phyloP scores from a whole-genome alignment of 352 stramenopile species.

The Phytophthora megakarya region DNA sequence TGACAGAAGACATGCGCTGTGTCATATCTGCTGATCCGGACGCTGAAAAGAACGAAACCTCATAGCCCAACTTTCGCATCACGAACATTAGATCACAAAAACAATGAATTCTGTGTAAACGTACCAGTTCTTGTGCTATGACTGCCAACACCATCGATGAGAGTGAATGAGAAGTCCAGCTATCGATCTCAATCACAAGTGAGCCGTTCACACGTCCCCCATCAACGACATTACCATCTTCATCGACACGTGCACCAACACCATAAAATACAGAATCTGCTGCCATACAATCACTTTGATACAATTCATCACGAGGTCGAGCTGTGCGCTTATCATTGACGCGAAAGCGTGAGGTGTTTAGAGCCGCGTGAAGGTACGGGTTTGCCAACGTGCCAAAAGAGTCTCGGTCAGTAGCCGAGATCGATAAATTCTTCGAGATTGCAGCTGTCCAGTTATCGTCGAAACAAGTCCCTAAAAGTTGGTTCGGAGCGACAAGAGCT shows the following conservation, averaged over 20 bases:
- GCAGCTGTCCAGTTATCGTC: slow-evolving; percentile 41
- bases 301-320: slow-evolving; percentile 28
- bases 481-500: slow-evolving; percentile 39
- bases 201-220: slow-evolving; percentile 10
- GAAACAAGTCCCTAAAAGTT: slow-evolving; percentile 48
- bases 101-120: no score
- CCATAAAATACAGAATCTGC: slow-evolving; percentile 38
- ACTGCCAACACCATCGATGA: no score
- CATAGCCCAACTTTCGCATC: no score
- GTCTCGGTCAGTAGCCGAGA: slow-evolving; percentile 34
- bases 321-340: slow-evolving; percentile 40
- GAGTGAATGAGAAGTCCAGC: no score
- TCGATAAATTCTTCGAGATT: slow-evolving; percentile 27
- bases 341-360: slow-evolving; percentile 39
- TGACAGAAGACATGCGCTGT: slow-evolving; percentile 37
- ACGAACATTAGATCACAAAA: no score
- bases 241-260: slow-evolving; percentile 38
- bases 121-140: not conserved
- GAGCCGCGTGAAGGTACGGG: slow-evolving; percentile 41
- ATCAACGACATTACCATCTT: slow-evolving; percentile 28
- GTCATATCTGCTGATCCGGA: slow-evolving; percentile 22
- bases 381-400: slow-evolving; percentile 27
- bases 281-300: slow-evolving; percentile 35
- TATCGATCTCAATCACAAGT: no score
- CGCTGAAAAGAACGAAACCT: no score